Evolutionary conservation across 2,329 filamentous ascomycete genomes (phyloP).

Genomic region (Dothideomycetes sp.): DNA sequence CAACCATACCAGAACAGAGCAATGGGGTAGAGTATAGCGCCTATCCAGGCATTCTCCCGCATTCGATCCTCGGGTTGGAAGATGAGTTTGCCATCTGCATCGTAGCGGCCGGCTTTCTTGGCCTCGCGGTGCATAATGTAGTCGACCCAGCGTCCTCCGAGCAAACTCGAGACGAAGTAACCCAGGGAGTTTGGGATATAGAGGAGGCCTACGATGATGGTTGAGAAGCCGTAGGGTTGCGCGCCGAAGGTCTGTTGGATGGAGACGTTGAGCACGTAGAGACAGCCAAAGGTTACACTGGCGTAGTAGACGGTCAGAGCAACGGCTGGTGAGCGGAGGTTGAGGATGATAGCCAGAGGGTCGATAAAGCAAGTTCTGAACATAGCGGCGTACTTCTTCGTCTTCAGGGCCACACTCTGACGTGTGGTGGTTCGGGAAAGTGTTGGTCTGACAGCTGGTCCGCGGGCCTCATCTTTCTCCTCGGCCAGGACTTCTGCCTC

Average conservation of each 20-base stretch:
- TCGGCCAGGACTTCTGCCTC: constrained; percentile 15
- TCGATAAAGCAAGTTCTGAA: constrained; percentile 57
- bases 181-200: constrained; percentile 69
- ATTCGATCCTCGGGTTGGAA: constrained; percentile 72
- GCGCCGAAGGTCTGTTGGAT: constrained; percentile 58
- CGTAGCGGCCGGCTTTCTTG: constrained; percentile 54
- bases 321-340: constrained; percentile 65
- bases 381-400: constrained; percentile 41
- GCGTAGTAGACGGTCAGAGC: constrained; percentile 63
- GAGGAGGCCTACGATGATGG: constrained; percentile 60
- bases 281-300: constrained; percentile 60
- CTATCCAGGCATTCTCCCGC: constrained; percentile 71
- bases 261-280: constrained; percentile 70
- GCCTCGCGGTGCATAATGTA: constrained; percentile 70
- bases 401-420: constrained; percentile 48
- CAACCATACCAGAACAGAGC: constrained; percentile 70
- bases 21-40: constrained; percentile 57
- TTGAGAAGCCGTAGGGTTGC: constrained; percentile 56
- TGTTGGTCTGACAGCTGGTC: constrained; percentile 5
- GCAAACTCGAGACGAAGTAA: constrained; percentile 56
- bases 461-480: constrained; percentile 14
- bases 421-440: constrained; percentile 45
- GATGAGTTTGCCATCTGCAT: constrained; percentile 53
- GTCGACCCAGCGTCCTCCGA: constrained; percentile 71
- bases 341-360: constrained; percentile 58